phyloP scores from a whole-genome alignment of 495 filamentous ascomycete species.

The Pseudomonodictys pantanalensis region DNA sequence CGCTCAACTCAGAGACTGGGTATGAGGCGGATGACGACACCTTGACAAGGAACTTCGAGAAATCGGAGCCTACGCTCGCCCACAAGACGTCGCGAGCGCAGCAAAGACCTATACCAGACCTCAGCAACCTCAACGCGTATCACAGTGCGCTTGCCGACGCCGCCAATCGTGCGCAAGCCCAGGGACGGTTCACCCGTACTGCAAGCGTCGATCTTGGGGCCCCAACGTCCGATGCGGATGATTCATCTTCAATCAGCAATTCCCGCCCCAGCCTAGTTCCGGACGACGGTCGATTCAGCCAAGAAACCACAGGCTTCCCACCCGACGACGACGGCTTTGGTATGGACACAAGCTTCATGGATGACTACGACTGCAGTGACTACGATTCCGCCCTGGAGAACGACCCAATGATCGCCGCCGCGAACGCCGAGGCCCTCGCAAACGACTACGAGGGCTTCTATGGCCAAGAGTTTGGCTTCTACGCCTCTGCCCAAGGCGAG shows the following conservation, averaged over 20 bases:
- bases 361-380: slow-evolving; percentile 47
- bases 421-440: slow-evolving; percentile 89
- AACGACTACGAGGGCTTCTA: slow-evolving; percentile 92
- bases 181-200: slow-evolving; percentile 63
- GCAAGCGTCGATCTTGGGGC: slow-evolving; percentile 41
- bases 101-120: slow-evolving; percentile 12
- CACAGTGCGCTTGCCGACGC: slow-evolving; percentile 80
- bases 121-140: slow-evolving; percentile 60
- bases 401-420: slow-evolving; percentile 87
- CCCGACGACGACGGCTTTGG: slow-evolving; percentile 39
- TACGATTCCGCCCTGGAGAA: slow-evolving; percentile 69
- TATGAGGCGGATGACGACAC: slow-evolving; percentile 25
- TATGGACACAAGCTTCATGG: slow-evolving; percentile 37
- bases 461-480: slow-evolving; percentile 97
- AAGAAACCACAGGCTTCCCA: slow-evolving; percentile 33
- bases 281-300: slow-evolving; percentile 40
- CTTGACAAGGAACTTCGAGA: slow-evolving; percentile 6
- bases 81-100: slow-evolving; percentile 26
- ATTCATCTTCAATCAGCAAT: slow-evolving; percentile 26
- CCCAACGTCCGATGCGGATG: slow-evolving; percentile 22
- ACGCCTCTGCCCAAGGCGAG: slow-evolving; percentile 53
- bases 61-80: slow-evolving; percentile 19
- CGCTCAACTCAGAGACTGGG: slow-evolving; percentile 12
- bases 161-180: slow-evolving; percentile 66
- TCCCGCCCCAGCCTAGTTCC: slow-evolving; percentile 41